phyloP scores from a whole-genome alignment of 1,139 yeast species.

The Candida albicans region DNA sequence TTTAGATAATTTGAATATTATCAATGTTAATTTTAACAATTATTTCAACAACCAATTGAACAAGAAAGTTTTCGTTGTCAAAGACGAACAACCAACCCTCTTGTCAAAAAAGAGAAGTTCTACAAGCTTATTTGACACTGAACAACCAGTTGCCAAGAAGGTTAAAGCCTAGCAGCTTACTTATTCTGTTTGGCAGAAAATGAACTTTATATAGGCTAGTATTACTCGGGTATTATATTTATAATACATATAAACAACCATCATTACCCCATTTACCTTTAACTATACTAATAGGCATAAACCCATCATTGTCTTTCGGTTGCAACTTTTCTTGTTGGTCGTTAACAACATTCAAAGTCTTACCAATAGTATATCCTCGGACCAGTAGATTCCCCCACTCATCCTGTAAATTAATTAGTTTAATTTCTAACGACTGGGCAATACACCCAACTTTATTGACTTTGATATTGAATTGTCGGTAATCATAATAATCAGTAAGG shows the following conservation, averaged over 20 bases:
- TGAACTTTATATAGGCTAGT: not conserved
- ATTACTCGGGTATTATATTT: no score
- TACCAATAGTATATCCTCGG: slow-evolving; percentile 71
- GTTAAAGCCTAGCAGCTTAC: slow-evolving; percentile 12
- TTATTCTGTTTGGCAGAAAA: slow-evolving; percentile 9
- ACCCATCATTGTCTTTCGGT: slow-evolving; percentile 51
- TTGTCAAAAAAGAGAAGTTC: slow-evolving; percentile 8
- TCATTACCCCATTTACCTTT: slow-evolving; percentile 67
- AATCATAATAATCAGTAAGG: slow-evolving; percentile 62
- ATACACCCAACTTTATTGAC: slow-evolving; percentile 44
- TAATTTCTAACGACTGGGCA: slow-evolving; percentile 51
- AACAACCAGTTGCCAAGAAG: slow-evolving; percentile 4
- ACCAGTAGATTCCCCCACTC: slow-evolving; percentile 53
- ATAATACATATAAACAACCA: slow-evolving; percentile 61
- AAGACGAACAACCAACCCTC: slow-evolving; percentile 4
- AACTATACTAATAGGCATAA: slow-evolving; percentile 54
- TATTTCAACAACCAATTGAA: slow-evolving; percentile 38
- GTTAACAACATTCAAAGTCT: slow-evolving; percentile 24
- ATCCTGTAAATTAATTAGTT: slow-evolving; percentile 33
- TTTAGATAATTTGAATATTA: slow-evolving; percentile 18
- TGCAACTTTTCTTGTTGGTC: slow-evolving; percentile 21
- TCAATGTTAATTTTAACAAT: slow-evolving; percentile 29
- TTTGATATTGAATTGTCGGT: slow-evolving; percentile 35
- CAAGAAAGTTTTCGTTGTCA: slow-evolving; percentile 28
- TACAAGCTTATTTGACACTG: slow-evolving; percentile 15